Percentiles rank a stretch among this genome's conserved stretches.
phyloP scores from a whole-genome alignment of 441 rosid genomes.

The Melastoma candidum region DNA sequence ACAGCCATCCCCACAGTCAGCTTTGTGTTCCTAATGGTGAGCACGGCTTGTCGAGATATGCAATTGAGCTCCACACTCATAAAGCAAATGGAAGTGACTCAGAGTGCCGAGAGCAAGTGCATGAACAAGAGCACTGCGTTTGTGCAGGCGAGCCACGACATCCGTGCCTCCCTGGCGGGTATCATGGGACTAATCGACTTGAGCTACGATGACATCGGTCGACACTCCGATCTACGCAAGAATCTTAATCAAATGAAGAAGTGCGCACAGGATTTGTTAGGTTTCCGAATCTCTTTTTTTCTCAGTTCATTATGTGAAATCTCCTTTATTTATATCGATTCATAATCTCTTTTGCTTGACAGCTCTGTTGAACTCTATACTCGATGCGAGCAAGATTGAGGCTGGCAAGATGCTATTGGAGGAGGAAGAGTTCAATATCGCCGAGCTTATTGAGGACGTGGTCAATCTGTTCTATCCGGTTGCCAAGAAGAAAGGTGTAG shows the following conservation, averaged over 20 bases:
- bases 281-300: constrained; percentile 24
- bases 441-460: constrained; percentile 44
- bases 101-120: constrained; percentile 73
- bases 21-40: constrained; percentile 26
- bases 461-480: constrained; percentile 51
- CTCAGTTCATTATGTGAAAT: not conserved
- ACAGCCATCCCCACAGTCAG: constrained; percentile 18
- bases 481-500: constrained; percentile 57
- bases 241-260: constrained; percentile 34
- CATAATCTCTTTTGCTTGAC: not conserved
- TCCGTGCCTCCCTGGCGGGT: constrained; percentile 55
- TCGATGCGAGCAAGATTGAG: constrained; percentile 78
- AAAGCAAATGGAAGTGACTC: constrained; percentile 73
- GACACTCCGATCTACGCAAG: constrained; percentile 29
- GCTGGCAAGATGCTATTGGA: constrained; percentile 67
- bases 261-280: constrained; percentile 47
- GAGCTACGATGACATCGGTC: constrained; percentile 29
- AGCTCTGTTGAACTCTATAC: constrained; percentile 55
- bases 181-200: constrained; percentile 45
- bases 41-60: constrained; percentile 37
- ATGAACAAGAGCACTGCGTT: constrained; percentile 69
- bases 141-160: constrained; percentile 74
- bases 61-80: constrained; percentile 36
- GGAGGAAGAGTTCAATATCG: constrained; percentile 60
- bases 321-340: not conserved